phyloP scores from a whole-genome alignment of 2,329 filamentous ascomycete species.

The Epichloe glyceriae region DNA sequence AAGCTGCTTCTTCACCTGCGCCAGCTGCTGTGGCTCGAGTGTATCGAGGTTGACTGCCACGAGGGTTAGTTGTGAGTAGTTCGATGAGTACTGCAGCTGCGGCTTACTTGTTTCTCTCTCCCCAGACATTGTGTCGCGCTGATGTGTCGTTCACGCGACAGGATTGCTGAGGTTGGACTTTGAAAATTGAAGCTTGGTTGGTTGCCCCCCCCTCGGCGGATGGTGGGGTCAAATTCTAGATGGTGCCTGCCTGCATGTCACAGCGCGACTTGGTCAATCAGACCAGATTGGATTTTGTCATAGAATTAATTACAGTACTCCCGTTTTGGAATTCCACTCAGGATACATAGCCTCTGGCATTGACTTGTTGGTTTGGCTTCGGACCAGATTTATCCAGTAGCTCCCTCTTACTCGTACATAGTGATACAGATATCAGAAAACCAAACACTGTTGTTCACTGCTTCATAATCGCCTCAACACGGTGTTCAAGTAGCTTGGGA shows the following conservation, averaged over 20 bases:
- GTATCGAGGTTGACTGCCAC: conserved; percentile 50
- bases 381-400: not conserved
- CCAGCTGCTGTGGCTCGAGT: conserved; percentile 74
- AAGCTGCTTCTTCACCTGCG: conserved; percentile 86
- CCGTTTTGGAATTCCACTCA: no score
- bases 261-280: no score
- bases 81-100: not conserved
- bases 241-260: no score
- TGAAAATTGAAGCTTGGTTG: not conserved
- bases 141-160: not conserved
- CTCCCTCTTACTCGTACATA: not conserved
- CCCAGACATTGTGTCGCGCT: conserved; percentile 16
- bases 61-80: not conserved
- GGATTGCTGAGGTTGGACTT: not conserved
- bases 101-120: conserved; percentile 21
- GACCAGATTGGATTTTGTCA: no score
- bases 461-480: conserved; percentile 36
- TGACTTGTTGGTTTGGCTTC: not conserved
- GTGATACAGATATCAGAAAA: not conserved
- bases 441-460: not conserved
- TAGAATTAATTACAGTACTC: no score
- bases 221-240: not conserved
- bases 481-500: conserved; percentile 31
- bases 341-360: not conserved
- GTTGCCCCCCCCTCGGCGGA: not conserved